Evolutionary conservation across 768 basidiomycete species (phyloP).

Genomic region (Pholiota microspora): DNA sequence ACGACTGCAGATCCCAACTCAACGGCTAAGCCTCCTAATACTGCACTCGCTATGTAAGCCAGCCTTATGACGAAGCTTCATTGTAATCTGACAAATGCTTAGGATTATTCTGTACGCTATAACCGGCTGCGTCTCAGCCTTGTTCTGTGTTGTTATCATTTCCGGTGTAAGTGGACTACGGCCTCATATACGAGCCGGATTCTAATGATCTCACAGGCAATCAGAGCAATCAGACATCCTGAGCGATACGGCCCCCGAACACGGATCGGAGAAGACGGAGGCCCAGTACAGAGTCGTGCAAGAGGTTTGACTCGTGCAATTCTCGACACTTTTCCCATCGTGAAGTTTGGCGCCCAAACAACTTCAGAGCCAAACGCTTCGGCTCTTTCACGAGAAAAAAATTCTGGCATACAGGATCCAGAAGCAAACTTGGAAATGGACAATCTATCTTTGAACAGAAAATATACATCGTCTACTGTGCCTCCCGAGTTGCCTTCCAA

Average conservation of each 20-base stretch:
- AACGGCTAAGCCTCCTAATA: slow-evolving; percentile 31
- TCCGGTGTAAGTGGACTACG: slow-evolving; percentile 61
- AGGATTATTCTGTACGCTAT: slow-evolving; percentile 88
- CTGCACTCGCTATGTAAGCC: slow-evolving; percentile 75
- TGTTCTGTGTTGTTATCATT: slow-evolving; percentile 83
- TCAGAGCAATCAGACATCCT: slow-evolving; percentile 82
- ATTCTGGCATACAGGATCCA: slow-evolving; percentile 18
- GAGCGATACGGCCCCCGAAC: slow-evolving; percentile 86
- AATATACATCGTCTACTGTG: background rate
- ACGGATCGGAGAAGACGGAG: slow-evolving; percentile 36
- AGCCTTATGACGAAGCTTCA: background rate
- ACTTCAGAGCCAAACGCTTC: slow-evolving; percentile 1
- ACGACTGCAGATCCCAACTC: slow-evolving; percentile 17
- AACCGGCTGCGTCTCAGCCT: slow-evolving; percentile 82
- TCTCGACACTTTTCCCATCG: slow-evolving; percentile 91
- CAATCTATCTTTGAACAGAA: slow-evolving; percentile 4
- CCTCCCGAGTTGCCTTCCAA: background rate
- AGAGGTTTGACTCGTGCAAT: slow-evolving; percentile 90
- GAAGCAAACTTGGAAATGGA: slow-evolving; percentile 15
- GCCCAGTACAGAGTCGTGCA: slow-evolving; percentile 60
- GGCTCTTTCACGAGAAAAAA: background rate
- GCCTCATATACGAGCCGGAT: slow-evolving; percentile 1
- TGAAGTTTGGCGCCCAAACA: slow-evolving; percentile 65
- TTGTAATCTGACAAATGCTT: slow-evolving; percentile 6
- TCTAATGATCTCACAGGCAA: slow-evolving; percentile 46